These are phyloP conservation scores for Rhizopus sp. DNA, from an alignment of 371 early-diverging fungal species.

Conservation along the genomic window DNA sequence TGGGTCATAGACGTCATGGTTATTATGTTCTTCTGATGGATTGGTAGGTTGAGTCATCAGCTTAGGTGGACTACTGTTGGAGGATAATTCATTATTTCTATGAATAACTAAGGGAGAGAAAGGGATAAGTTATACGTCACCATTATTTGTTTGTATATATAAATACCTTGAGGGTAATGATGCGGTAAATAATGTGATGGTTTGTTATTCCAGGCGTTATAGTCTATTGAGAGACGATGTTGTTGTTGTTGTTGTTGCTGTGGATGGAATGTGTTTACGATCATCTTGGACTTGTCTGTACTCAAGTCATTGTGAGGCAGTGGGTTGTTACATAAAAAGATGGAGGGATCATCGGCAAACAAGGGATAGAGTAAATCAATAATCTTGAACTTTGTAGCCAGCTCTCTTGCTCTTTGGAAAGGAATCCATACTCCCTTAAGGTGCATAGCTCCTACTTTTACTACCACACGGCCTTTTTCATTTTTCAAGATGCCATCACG, in stretches of 20 bases:
- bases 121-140: background rate
- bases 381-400: conserved; percentile 74
- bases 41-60: background rate
- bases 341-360: conserved; percentile 69
- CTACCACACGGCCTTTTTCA: conserved; percentile 80
- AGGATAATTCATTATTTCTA: conserved; percentile 4
- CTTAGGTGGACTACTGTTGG: conserved; percentile 5
- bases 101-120: conserved; percentile 5
- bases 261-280: conserved; percentile 1
- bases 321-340: conserved; percentile 22
- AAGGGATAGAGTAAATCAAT: conserved; percentile 73
- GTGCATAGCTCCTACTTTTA: conserved; percentile 87
- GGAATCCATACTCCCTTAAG: conserved; percentile 90
- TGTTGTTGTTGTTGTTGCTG: background rate
- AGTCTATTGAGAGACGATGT: background rate
- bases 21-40: conserved; percentile 6
- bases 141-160: background rate
- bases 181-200: conserved; percentile 4
- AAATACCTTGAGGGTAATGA: conserved; percentile 6
- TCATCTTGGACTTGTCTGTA: conserved; percentile 15
- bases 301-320: background rate
- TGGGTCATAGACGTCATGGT: conserved; percentile 1
- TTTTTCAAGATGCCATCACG: conserved; percentile 88
- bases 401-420: conserved; percentile 67
- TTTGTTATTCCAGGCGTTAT: conserved; percentile 9